Evolutionary conservation across 805 yeast genomes (phyloP), one percentile per base, ranked within the genome.

Genomic region (Saccharomycopsis malanga): DNA sequence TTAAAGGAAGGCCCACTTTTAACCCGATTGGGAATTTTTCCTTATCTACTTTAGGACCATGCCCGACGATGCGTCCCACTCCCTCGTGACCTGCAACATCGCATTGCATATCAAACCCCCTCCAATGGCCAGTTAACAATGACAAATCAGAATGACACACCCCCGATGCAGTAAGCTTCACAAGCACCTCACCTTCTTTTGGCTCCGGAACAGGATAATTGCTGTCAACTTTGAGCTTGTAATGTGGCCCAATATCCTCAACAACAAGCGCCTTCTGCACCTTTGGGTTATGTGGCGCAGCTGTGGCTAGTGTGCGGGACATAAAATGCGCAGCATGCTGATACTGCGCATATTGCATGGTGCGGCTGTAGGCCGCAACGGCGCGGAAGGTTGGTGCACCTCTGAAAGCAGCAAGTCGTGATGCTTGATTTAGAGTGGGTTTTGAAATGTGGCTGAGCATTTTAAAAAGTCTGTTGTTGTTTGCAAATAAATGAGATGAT

Each of bases 111-210:
- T 49, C 39, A 17, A 51, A n/a, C n/a, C n/a, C 38, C 54, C 58
- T 55, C 72, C 72, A 69, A 57, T 63, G 64, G 45, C 66, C 68
- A 52, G 62, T 58, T 61, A 68, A 58, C 44, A 65, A 61, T 48
- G 68, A 67, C 54, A 67, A 57, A 54, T 68, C 72, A 24, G 72
- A 65, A 59, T 68, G 73, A 52, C 72, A 68, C 27, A 68, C 69
- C 40, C 72, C 72, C 35, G 71, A 61, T 57, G 64, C 64, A 54
- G 61, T 62, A 49, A 68, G 54, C 52, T 53, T 45, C 27, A 61
- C 61, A 15, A 61, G 50, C 14, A 61, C 56, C 42, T 60, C 57
- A 15, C 52, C 59, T 15, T 48, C 45, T 18, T 44, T 39, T 23
- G 57, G 56, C 36, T 47, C 47, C 1, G 63, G 63, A 21, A 70